Conservation (phyloP, 2,329 filamentous ascomycete species). For the Fusarium avenaceum region DNA sequence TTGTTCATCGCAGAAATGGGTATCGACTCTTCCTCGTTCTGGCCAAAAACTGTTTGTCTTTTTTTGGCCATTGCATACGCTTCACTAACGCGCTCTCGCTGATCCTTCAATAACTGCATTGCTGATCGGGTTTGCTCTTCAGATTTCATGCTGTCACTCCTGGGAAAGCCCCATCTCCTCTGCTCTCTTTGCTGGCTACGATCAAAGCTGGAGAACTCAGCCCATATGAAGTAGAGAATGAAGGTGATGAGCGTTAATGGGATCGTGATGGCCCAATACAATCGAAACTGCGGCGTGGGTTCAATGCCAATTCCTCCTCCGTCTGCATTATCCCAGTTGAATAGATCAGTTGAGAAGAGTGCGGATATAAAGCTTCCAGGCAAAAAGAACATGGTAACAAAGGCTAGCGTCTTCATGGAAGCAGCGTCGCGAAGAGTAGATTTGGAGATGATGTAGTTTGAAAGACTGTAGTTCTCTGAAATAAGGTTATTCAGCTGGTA, state of each 20-base stretch:
- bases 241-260: conserved; percentile 56
- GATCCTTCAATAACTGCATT: conserved; percentile 33
- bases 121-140: conserved; percentile 25
- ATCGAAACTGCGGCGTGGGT: conserved; percentile 53
- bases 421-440: conserved; percentile 58
- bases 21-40: conserved; percentile 15
- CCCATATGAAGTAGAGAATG: conserved; percentile 53
- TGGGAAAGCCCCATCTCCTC: conserved; percentile 35
- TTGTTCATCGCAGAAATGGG: neutral
- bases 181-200: conserved; percentile 31
- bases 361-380: conserved; percentile 59
- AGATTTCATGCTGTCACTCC: conserved; percentile 32
- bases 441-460: conserved; percentile 54
- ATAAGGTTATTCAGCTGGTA: conserved; percentile 57
- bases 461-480: conserved; percentile 55
- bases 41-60: conserved; percentile 24
- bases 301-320: conserved; percentile 49
- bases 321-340: conserved; percentile 52
- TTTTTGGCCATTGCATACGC: conserved; percentile 27
- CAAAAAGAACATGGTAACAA: conserved; percentile 60
- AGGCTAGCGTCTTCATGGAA: conserved; percentile 60
- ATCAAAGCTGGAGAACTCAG: conserved; percentile 51
- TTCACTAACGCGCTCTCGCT: conserved; percentile 28
- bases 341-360: conserved; percentile 56
- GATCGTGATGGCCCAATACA: conserved; percentile 60